These are phyloP conservation scores for Sarocladiaceae sp. DNA, from an alignment of 2,329 filamentous ascomycete species.

Conservation along the genomic window DNA sequence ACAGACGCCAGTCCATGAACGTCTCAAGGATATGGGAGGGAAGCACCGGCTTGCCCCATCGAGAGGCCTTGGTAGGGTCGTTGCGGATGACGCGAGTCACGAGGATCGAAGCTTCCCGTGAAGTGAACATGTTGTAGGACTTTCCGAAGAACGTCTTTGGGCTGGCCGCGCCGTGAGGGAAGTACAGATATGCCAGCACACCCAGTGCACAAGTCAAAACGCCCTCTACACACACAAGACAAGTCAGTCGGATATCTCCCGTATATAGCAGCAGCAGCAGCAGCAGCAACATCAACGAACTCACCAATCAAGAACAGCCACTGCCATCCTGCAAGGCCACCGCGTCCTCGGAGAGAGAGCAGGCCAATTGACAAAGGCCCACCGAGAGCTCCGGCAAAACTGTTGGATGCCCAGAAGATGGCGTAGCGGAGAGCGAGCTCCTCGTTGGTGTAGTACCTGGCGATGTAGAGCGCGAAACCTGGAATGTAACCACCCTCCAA, in stretches of 20 bases:
- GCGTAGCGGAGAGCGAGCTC: conserved; percentile 22
- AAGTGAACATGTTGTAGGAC: conserved; percentile 18
- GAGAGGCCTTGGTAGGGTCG: conserved; percentile 21
- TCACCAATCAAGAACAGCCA: conserved; percentile 24
- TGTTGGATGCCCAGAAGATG: conserved; percentile 25
- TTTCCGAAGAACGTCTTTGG: conserved; percentile 20
- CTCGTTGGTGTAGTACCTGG: conserved; percentile 22
- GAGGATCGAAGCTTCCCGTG: conserved; percentile 19
- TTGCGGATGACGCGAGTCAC: conserved; percentile 23
- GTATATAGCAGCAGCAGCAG: neutral
- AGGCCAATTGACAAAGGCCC: conserved; percentile 21
- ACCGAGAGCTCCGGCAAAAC: conserved; percentile 20
- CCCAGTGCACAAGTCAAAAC: conserved; percentile 19
- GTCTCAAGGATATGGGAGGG: conserved; percentile 20
- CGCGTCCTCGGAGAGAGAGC: conserved; percentile 18
- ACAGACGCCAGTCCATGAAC: conserved; percentile 21
- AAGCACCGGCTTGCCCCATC: conserved; percentile 17
- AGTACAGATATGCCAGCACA: conserved; percentile 20
- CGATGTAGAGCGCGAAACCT: conserved; percentile 24
- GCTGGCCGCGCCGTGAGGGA: conserved; percentile 19
- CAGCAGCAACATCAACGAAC: no score
- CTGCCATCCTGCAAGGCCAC: conserved; percentile 22
- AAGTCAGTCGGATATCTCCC: neutral
- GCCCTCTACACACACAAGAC: conserved; percentile 19
- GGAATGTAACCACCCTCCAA: conserved; percentile 27